Percentiles rank a stretch among this genome's conserved stretches.
Evolutionary conservation across 176 grass and related monocot genomes (phyloP).

Genomic region (Thinopyrum elongatum): DNA sequence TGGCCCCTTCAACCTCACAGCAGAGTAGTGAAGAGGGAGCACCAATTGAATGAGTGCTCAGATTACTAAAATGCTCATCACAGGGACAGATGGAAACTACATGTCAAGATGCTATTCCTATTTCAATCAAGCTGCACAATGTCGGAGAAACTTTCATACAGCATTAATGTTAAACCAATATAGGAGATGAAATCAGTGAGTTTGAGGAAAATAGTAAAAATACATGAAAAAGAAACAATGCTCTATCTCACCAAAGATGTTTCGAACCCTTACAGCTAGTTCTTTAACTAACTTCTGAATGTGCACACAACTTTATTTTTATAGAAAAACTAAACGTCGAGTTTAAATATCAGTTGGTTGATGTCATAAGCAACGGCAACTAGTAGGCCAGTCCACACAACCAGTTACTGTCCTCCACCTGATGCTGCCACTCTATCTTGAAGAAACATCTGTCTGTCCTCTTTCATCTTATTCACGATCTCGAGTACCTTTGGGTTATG

Average conservation of each 20-base stretch:
- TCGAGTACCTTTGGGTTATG: slow-evolving; percentile 80
- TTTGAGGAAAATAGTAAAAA: neutral
- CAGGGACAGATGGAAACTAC: slow-evolving; percentile 6
- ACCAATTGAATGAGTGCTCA: slow-evolving; percentile 36
- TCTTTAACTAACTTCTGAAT: slow-evolving; percentile 8
- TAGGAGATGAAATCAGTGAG: neutral
- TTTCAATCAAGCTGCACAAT: neutral
- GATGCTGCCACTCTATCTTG: slow-evolving; percentile 39
- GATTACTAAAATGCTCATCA: slow-evolving; percentile 73
- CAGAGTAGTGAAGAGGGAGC: slow-evolving; percentile 35
- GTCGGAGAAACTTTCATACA: neutral
- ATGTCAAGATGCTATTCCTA: neutral
- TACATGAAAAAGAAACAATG: neutral
- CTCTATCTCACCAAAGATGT: neutral
- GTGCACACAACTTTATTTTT: slow-evolving; percentile 9
- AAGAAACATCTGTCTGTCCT: slow-evolving; percentile 39
- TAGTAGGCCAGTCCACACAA: neutral
- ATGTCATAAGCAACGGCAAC: neutral
- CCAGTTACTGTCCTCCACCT: slow-evolving; percentile 5
- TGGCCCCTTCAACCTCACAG: slow-evolving; percentile 52
- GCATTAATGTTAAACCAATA: neutral
- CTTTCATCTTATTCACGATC: slow-evolving; percentile 76
- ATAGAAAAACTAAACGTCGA: neutral
- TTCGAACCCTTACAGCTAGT: neutral
- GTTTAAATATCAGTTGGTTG: neutral